Conservation (phyloP, 768 basidiomycete genomes). For the Lactarius hengduanensis region DNA sequence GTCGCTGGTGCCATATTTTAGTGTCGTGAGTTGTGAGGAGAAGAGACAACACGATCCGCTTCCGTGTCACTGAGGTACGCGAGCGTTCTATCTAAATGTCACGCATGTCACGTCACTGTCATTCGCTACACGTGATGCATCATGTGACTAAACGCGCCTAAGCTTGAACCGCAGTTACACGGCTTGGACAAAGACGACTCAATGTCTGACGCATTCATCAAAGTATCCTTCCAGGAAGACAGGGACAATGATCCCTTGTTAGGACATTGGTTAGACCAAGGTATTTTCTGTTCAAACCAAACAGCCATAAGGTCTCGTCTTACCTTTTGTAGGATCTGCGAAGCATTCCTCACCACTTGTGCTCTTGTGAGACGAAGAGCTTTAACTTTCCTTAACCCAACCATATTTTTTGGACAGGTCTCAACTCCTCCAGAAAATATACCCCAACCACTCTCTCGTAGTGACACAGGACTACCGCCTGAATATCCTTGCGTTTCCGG, state of each 20-base stretch:
- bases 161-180: neutral
- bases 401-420: slow-evolving; percentile 37
- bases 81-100: neutral
- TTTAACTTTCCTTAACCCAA: neutral
- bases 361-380: slow-evolving; percentile 22
- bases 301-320: neutral
- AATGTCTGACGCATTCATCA: slow-evolving; percentile 45
- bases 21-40: neutral
- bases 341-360: slow-evolving; percentile 47
- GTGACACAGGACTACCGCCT: slow-evolving; percentile 48
- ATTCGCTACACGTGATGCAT: neutral
- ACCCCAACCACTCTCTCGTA: slow-evolving; percentile 62
- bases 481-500: slow-evolving; percentile 53
- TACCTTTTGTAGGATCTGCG: slow-evolving; percentile 45
- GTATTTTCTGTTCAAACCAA: slow-evolving; percentile 36
- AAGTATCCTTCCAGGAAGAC: slow-evolving; percentile 44
- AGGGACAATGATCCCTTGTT: slow-evolving; percentile 42
- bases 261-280: slow-evolving; percentile 50
- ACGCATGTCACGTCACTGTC: neutral
- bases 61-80: neutral
- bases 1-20: slow-evolving; percentile 26
- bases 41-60: neutral
- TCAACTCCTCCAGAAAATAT: slow-evolving; percentile 48
- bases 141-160: neutral
- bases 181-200: slow-evolving; percentile 11